Evolutionary conservation across 768 basidiomycete genomes (phyloP).

Genomic region (Gymnopilus dilepis): DNA sequence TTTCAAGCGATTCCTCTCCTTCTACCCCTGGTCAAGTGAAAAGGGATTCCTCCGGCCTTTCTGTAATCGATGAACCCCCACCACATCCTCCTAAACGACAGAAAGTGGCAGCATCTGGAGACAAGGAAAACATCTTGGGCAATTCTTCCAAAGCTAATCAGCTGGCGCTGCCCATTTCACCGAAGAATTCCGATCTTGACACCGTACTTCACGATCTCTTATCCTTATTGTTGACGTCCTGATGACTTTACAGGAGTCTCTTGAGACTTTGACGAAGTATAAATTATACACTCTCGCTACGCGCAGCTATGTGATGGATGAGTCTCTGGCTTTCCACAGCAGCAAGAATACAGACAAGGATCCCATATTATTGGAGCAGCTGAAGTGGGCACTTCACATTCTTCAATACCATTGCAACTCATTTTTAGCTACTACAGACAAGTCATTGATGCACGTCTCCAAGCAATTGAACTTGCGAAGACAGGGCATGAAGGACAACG

Average conservation of each 20-base stretch:
- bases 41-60: slow-evolving; percentile 46
- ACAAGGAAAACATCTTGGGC: slow-evolving; percentile 42
- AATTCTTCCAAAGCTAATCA: slow-evolving; percentile 16
- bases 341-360: slow-evolving; percentile 37
- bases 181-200: slow-evolving; percentile 17
- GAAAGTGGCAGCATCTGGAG: slow-evolving; percentile 30
- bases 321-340: slow-evolving; percentile 30
- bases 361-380: slow-evolving; percentile 43
- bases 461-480: slow-evolving; percentile 1
- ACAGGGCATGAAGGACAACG: neutral
- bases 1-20: slow-evolving; percentile 44
- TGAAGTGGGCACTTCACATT: slow-evolving; percentile 38
- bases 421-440: slow-evolving; percentile 17
- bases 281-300: slow-evolving; percentile 37
- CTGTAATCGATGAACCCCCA: slow-evolving; percentile 33
- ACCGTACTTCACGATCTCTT: slow-evolving; percentile 13
- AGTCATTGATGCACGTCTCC: slow-evolving; percentile 19
- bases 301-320: slow-evolving; percentile 35
- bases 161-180: neutral
- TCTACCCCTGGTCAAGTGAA: slow-evolving; percentile 40
- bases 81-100: slow-evolving; percentile 39
- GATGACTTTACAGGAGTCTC: slow-evolving; percentile 33
- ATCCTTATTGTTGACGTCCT: neutral
- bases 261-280: slow-evolving; percentile 31
- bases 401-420: neutral